Evolutionary conservation across 2,329 filamentous ascomycete genomes (phyloP), one percentile per base, ranked within the genome.

Genomic region (Aspergillus sp.): DNA sequence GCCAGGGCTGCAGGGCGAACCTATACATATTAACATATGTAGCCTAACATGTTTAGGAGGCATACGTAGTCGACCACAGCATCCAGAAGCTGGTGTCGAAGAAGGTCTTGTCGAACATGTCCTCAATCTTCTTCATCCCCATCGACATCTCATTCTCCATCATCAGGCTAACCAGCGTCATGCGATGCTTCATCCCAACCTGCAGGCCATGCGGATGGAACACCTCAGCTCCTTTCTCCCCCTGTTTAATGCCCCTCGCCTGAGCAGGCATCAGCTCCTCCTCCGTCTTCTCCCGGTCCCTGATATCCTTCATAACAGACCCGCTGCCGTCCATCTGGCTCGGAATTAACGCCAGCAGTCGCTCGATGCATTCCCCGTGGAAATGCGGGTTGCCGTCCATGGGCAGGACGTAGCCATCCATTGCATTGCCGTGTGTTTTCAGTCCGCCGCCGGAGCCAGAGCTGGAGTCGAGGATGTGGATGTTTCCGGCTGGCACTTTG

Each of bases 391-490:
- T 68, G 40, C 70, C 66, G 17, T 70, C 72, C 11, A 69, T 68
- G 39, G 67, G 70, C 23, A 75, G 68, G 48, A 73, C 62, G 48
- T 74, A 76, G 3, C 73, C 73, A 44, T 73, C 65, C 15, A 65
- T 59, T 4, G 68, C 62, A 52, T 66, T 63, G 2, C 70, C 65
- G 9, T 65, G 59, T 6, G 61, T 64, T 54, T 70, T 66, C 45
- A 76, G 64, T 2, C 66, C 72, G 9, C 74, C 73, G n/a, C 73
- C 73, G 0, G 69, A 63, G 5, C 64, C 54, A 8, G 60, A 45
- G 41, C 69, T 68, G 19, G 69, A 62, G 49, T 76, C 73, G 14
- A 76, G 63, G 21, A 76, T 67, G 21, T 72, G 73, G 61, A 76
- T 70, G 50, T 73, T 68, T 2, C 60, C 40, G 0, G 65, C 66